Conservation (phyloP, 495 filamentous ascomycete genomes). For the Aspergillus egyptiacus region DNA sequence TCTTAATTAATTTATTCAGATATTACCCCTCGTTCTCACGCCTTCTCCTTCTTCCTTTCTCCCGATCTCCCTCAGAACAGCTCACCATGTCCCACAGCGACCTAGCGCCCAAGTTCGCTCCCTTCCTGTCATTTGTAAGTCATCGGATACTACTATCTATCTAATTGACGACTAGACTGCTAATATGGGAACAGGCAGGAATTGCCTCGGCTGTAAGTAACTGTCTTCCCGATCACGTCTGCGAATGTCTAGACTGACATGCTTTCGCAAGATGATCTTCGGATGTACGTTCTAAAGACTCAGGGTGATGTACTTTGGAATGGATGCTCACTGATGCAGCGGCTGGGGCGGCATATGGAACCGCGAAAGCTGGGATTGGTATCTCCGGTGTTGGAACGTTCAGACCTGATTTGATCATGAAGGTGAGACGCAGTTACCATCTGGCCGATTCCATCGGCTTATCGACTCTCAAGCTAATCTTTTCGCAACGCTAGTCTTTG, state of each 20-base stretch:
- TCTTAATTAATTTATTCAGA: background rate
- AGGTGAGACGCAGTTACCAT: constrained; percentile 51
- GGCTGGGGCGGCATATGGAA: constrained; percentile 92
- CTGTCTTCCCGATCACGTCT: constrained; percentile 16
- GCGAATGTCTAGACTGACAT: constrained; percentile 20
- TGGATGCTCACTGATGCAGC: constrained; percentile 42
- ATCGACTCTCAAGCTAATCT: constrained; percentile 16
- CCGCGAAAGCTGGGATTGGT: constrained; percentile 93
- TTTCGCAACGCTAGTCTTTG: constrained; percentile 55
- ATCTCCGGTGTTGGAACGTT: constrained; percentile 93
- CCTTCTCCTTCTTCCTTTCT: background rate
- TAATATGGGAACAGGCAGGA: constrained; percentile 51
- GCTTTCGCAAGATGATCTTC: constrained; percentile 63
- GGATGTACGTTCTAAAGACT: constrained; percentile 61
- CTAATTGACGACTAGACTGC: constrained; percentile 31
- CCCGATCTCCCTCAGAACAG: background rate
- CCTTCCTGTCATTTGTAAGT: constrained; percentile 95
- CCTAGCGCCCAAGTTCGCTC: constrained; percentile 81
- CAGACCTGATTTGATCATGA: constrained; percentile 95
- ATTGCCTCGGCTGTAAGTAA: constrained; percentile 87
- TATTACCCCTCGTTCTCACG: background rate
- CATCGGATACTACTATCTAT: constrained; percentile 10
- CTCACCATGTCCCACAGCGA: constrained; percentile 62
- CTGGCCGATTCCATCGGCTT: too few relatives aligned
- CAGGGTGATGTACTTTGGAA: constrained; percentile 15